Conservation (phyloP, 192 early-diverging fungal genomes). For the Dimargaris cristalligena region DNA sequence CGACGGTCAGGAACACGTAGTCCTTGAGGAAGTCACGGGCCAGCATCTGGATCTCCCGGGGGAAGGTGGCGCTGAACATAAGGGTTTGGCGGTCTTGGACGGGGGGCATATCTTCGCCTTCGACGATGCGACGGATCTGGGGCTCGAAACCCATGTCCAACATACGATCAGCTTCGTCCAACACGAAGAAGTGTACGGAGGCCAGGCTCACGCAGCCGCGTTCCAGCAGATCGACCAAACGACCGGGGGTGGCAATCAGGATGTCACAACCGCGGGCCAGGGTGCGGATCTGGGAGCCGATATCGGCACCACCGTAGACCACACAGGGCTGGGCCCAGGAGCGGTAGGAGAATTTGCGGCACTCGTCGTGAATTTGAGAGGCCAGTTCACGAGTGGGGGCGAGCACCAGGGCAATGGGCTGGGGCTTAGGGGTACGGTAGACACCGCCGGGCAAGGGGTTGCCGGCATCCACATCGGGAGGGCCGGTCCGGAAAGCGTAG, state of each 20-base stretch:
- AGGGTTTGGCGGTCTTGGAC: constrained; percentile 68
- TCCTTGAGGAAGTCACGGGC: constrained; percentile 80
- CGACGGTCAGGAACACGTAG: constrained; percentile 74
- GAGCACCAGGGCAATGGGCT: constrained; percentile 46
- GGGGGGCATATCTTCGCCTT: constrained; percentile 53
- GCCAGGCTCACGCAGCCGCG: constrained; percentile 55
- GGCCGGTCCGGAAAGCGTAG: constrained; percentile 74
- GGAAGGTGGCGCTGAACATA: constrained; percentile 99
- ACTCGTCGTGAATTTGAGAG: constrained; percentile 47
- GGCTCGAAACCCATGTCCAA: constrained; percentile 98
- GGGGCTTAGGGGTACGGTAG: constrained; percentile 40
- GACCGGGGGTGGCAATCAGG: constrained; percentile 86
- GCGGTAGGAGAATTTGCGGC: constrained; percentile 64
- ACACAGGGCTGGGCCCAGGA: constrained; percentile 88
- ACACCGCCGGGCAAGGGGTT: constrained; percentile 24
- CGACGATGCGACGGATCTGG: constrained; percentile 77
- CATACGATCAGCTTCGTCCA: constrained; percentile 88
- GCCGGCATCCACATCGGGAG: constrained; percentile 29
- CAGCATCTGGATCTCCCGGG: constrained; percentile 72
- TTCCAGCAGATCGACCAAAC: constrained; percentile 80
- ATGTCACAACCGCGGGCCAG: constrained; percentile 88
- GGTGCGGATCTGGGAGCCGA: constrained; percentile 69
- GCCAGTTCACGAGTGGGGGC: constrained; percentile 68
- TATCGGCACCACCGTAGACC: constrained; percentile 90
- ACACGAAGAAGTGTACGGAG: constrained; percentile 51